Evolutionary conservation across 192 early-diverging fungal species (phyloP).

Genomic region (Coemansia sp.): DNA sequence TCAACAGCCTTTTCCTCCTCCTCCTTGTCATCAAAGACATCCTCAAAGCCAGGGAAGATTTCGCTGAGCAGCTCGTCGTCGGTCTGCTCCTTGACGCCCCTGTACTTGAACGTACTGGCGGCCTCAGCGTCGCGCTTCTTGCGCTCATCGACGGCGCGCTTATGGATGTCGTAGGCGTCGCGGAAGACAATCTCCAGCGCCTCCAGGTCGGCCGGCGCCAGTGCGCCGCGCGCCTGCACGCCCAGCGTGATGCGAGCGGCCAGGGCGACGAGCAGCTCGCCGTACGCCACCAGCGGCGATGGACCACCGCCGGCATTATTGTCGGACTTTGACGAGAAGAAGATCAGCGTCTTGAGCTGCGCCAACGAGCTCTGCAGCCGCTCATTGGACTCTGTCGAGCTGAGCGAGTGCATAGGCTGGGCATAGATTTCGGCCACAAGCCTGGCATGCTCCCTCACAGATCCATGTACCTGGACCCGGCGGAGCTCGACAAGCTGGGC

Average conservation of each 20-base stretch:
- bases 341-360: constrained; percentile 40
- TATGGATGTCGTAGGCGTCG: constrained; percentile 43
- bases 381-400: background rate
- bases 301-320: background rate
- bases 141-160: constrained; percentile 32
- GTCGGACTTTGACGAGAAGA: constrained; percentile 8
- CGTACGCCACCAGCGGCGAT: constrained; percentile 24
- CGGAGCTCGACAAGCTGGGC: constrained; percentile 27
- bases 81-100: constrained; percentile 57
- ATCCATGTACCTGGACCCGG: background rate
- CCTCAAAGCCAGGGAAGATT: constrained; percentile 85
- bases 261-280: constrained; percentile 28
- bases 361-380: constrained; percentile 7
- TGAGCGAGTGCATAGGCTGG: constrained; percentile 23
- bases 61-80: constrained; percentile 73
- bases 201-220: constrained; percentile 25
- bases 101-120: constrained; percentile 35
- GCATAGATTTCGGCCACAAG: constrained; percentile 17
- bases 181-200: constrained; percentile 29
- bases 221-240: constrained; percentile 36
- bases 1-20: constrained; percentile 22
- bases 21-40: constrained; percentile 59
- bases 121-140: constrained; percentile 38
- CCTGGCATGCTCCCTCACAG: constrained; percentile 5
- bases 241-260: constrained; percentile 20